Evolutionary conservation across 1,284 basidiomycete genomes (phyloP).

Genomic region (Trametes pubescens): DNA sequence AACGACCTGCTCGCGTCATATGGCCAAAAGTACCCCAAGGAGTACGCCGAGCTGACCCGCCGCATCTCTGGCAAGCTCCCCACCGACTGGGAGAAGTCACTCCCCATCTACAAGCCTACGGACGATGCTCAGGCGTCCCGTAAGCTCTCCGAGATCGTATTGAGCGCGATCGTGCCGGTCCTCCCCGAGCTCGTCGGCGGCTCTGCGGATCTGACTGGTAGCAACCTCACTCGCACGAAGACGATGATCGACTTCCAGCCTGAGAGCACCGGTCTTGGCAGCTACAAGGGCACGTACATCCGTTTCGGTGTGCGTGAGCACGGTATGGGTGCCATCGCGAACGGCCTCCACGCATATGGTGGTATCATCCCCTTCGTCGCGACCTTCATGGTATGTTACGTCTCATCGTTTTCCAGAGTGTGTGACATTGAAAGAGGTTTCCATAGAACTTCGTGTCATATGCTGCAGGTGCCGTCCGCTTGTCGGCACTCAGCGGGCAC

Average conservation of each 20-base stretch:
- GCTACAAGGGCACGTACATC: slow-evolving; percentile 90
- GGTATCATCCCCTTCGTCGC: slow-evolving; percentile 87
- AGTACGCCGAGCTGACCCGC: slow-evolving; percentile 87
- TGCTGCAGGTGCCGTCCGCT: slow-evolving; percentile 89
- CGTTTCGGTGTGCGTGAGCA: slow-evolving; percentile 98
- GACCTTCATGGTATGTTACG: slow-evolving; percentile 78
- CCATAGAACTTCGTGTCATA: slow-evolving; percentile 94
- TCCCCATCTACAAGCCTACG: slow-evolving; percentile 84
- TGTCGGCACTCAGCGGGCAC: slow-evolving; percentile 90
- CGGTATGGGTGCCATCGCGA: slow-evolving; percentile 95
- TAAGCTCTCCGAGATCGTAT: slow-evolving; percentile 92
- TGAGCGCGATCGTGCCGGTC: slow-evolving; percentile 77
- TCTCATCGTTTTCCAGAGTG: not conserved
- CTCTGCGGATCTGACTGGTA: slow-evolving; percentile 93
- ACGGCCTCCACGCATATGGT: slow-evolving; percentile 89
- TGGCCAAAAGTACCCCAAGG: slow-evolving; percentile 80
- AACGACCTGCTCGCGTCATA: slow-evolving; percentile 77
- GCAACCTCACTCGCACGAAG: slow-evolving; percentile 91
- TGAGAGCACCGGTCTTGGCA: slow-evolving; percentile 84
- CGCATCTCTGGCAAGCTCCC: slow-evolving; percentile 88
- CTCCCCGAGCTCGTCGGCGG: slow-evolving; percentile 91
- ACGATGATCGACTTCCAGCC: slow-evolving; percentile 91
- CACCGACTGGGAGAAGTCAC: slow-evolving; percentile 84
- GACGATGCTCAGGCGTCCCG: slow-evolving; percentile 91
- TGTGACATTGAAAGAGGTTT: not conserved